Evolutionary conservation across 2,329 filamentous ascomycete species (phyloP).

Genomic region (Botrytis paeoniae): DNA sequence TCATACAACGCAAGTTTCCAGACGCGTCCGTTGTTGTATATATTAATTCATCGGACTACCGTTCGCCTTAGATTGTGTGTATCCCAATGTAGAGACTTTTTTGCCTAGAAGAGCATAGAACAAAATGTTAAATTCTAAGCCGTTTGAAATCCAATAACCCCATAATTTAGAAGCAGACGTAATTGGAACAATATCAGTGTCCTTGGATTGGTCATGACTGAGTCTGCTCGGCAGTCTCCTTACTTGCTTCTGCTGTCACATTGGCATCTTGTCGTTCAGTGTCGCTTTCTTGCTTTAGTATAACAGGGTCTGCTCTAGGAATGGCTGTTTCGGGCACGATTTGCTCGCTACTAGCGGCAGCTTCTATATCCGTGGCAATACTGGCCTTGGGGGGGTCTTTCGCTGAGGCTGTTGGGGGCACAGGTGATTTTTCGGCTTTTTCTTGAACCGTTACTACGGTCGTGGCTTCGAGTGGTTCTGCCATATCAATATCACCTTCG

Average conservation of each 20-base stretch:
- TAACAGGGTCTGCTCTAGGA: constrained; percentile 35
- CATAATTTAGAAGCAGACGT: not conserved
- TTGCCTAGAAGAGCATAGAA: not conserved
- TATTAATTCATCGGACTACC: not conserved
- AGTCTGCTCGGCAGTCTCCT: constrained; percentile 19
- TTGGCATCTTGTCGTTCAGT: constrained; percentile 34
- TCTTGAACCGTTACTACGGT: constrained; percentile 10
- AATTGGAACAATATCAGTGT: not conserved
- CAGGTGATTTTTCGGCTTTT: constrained; percentile 12
- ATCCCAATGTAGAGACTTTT: not conserved
- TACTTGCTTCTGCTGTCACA: constrained; percentile 29
- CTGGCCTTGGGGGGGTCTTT: constrained; percentile 16
- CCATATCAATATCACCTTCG: constrained; percentile 39
- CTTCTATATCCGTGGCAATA: not conserved
- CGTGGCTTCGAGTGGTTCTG: constrained; percentile 23
- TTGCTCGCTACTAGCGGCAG: constrained; percentile 17
- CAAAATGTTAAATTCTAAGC: not conserved
- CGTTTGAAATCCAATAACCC: constrained; percentile 7
- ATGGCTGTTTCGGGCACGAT: constrained; percentile 35
- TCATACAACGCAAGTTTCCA: not conserved
- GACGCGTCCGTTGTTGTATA: not conserved
- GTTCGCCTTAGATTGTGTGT: not conserved
- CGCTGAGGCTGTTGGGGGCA: constrained; percentile 14
- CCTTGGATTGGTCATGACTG: constrained; percentile 12
- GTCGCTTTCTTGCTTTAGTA: constrained; percentile 37